Base-by-base conservation (phyloP, 129 eudicot genomes). In the Logfia minima region DNA sequence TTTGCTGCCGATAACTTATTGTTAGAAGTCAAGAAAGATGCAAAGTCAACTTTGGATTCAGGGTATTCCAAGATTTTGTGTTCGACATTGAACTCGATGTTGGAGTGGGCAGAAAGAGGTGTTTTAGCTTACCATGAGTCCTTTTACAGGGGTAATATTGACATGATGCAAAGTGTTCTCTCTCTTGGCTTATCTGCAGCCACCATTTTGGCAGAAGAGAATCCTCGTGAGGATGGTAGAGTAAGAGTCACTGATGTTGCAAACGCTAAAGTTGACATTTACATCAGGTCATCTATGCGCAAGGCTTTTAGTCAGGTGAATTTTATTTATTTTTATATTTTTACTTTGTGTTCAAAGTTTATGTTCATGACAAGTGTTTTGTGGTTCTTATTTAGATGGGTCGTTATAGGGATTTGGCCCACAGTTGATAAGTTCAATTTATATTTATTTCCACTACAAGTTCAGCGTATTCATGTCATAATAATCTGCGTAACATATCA, bases 101-200 rank as follows among this genome's bases (percentile, higher is more conserved):
- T 89, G 81, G 87, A 84, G 72, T 92, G 98, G 98, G 89, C 88
- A 4, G 98, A 90, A 75, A 85, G 83, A 76, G 82, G 75, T 74
- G 91, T 92, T 71, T 76, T 81, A 43, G 59, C 86, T 66, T 92
- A 92, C 83, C 96, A 90, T 83, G 91, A 81, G 45, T 74, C 82
- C 37, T 92, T 92, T 70, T 79, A 88, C 77, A 87, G 92, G 88
- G 85, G 84, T 71, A 90, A 87, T 63, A 84, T 90, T 62, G 87
- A 86, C 62, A 32, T 84, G 3, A 84, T 92, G 98, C 87, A 83
- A 75, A 89, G 83, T 87, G 81, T 90, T 70, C 78, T 88, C 37
- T 87, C 96, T 13, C 66, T 92, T 64, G 96, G 86, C 34, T 71
- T 86, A 69, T 61, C 87, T 62, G 86, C 98, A 6, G 90, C 96